Evolutionary conservation across 2,329 filamentous ascomycete genomes (phyloP).

Genomic region (Nigrograna mackinnonii): DNA sequence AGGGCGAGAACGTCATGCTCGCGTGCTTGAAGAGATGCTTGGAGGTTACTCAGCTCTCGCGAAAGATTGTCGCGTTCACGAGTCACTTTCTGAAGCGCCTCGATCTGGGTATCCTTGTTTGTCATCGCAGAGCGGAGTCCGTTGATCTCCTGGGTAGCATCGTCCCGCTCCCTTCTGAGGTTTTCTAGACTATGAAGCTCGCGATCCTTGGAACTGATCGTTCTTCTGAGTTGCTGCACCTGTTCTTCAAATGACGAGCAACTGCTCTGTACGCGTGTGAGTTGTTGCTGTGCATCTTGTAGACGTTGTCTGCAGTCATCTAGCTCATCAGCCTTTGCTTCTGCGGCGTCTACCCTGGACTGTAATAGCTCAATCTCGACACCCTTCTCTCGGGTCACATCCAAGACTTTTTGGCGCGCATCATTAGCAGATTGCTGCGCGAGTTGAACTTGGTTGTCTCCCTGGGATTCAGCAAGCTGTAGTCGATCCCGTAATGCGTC

Average conservation of each 20-base stretch:
- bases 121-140: constrained; percentile 31
- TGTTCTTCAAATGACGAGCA: constrained; percentile 33
- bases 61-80: constrained; percentile 35
- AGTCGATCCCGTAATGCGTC: constrained; percentile 45
- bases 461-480: constrained; percentile 42
- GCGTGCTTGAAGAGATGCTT: constrained; percentile 30
- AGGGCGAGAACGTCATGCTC: constrained; percentile 34
- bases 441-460: constrained; percentile 44
- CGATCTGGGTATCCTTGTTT: constrained; percentile 36
- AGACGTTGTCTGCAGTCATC: constrained; percentile 40
- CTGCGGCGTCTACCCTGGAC: constrained; percentile 37
- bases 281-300: constrained; percentile 36
- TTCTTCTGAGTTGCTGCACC: constrained; percentile 32
- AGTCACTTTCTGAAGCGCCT: constrained; percentile 36
- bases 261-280: constrained; percentile 32
- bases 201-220: constrained; percentile 30
- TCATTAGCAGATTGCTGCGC: constrained; percentile 45
- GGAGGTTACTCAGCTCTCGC: constrained; percentile 32
- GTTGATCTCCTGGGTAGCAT: constrained; percentile 34
- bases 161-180: constrained; percentile 33
- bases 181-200: constrained; percentile 30
- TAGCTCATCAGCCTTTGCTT: constrained; percentile 37
- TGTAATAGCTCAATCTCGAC: constrained; percentile 42
- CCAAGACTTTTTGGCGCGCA: constrained; percentile 40
- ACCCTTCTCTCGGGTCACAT: constrained; percentile 41